A percentile compares a stretch with the other conserved stretches of the same genome.
Evolutionary conservation across 2,329 filamentous ascomycete genomes (phyloP).

Genomic region (Colletotrichum spinosum): DNA sequence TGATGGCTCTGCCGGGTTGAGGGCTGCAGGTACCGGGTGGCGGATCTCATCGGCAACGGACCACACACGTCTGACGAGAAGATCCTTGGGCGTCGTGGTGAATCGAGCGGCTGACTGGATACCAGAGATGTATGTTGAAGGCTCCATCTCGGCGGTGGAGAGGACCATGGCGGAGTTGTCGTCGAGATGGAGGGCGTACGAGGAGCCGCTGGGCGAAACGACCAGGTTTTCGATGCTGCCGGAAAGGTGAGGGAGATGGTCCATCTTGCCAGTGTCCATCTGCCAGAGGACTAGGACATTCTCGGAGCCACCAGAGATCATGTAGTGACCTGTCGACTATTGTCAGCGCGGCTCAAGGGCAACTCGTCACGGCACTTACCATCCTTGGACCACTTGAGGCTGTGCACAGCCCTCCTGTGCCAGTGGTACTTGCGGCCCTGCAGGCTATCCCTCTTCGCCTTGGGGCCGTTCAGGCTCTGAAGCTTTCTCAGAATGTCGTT

Average conservation of each 20-base stretch:
- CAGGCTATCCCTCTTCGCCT: slow-evolving; percentile 59
- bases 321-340: slow-evolving; percentile 77
- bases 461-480: slow-evolving; percentile 52
- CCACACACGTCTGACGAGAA: slow-evolving; percentile 65
- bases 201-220: slow-evolving; percentile 81
- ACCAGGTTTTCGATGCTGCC: slow-evolving; percentile 87
- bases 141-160: slow-evolving; percentile 89
- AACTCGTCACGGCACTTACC: slow-evolving; percentile 64
- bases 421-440: slow-evolving; percentile 82
- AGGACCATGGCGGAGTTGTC: slow-evolving; percentile 94
- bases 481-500: slow-evolving; percentile 76
- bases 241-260: slow-evolving; percentile 90
- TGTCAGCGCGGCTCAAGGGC: slow-evolving; percentile 40
- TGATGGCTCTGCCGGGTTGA: slow-evolving; percentile 72
- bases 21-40: slow-evolving; percentile 67
- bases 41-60: slow-evolving; percentile 56
- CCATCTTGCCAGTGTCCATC: slow-evolving; percentile 83
- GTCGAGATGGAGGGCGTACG: slow-evolving; percentile 86
- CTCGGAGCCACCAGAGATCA: slow-evolving; percentile 93
- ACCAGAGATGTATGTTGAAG: slow-evolving; percentile 85
- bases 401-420: slow-evolving; percentile 86
- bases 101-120: slow-evolving; percentile 75
- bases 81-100: slow-evolving; percentile 61
- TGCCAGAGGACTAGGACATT: slow-evolving; percentile 94
- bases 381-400: slow-evolving; percentile 92